phyloP scores from a whole-genome alignment of 2,329 filamentous ascomycete species.

The Cryphonectria carpinicola region DNA sequence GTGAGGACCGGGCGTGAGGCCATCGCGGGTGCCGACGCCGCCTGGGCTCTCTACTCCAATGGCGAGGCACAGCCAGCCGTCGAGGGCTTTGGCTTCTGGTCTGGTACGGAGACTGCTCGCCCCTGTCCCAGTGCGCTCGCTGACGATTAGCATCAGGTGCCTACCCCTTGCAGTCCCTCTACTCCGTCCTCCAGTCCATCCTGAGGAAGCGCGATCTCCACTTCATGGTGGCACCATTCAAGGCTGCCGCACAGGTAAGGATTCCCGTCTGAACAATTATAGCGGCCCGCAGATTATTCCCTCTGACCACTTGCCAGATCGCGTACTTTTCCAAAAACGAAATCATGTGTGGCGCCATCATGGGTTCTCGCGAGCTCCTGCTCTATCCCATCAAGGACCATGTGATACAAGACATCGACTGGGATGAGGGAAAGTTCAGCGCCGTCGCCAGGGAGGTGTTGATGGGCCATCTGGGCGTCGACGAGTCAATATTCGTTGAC shows the following conservation, averaged over 20 bases:
- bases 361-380: slow-evolving; percentile 82
- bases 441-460: slow-evolving; percentile 69
- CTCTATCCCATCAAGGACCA: slow-evolving; percentile 82
- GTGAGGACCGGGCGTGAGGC: slow-evolving; percentile 67
- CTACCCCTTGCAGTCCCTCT: slow-evolving; percentile 72
- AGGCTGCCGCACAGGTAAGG: slow-evolving; percentile 80
- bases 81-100: slow-evolving; percentile 76
- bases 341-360: slow-evolving; percentile 72
- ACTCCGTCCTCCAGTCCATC: slow-evolving; percentile 75
- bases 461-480: slow-evolving; percentile 68
- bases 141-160: slow-evolving; percentile 58
- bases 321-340: slow-evolving; percentile 61
- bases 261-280: neutral
- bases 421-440: slow-evolving; percentile 67
- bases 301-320: slow-evolving; percentile 53
- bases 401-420: slow-evolving; percentile 70
- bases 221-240: slow-evolving; percentile 85
- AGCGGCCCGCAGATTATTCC: too few relatives aligned
- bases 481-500: slow-evolving; percentile 78
- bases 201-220: slow-evolving; percentile 70
- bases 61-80: slow-evolving; percentile 82
- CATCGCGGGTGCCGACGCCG: slow-evolving; percentile 72
- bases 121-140: slow-evolving; percentile 25
- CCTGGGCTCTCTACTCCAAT: slow-evolving; percentile 86
- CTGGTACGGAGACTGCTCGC: slow-evolving; percentile 56